phyloP scores from a whole-genome alignment of 2,329 filamentous ascomycete genomes.

The Diaporthe batatas region DNA sequence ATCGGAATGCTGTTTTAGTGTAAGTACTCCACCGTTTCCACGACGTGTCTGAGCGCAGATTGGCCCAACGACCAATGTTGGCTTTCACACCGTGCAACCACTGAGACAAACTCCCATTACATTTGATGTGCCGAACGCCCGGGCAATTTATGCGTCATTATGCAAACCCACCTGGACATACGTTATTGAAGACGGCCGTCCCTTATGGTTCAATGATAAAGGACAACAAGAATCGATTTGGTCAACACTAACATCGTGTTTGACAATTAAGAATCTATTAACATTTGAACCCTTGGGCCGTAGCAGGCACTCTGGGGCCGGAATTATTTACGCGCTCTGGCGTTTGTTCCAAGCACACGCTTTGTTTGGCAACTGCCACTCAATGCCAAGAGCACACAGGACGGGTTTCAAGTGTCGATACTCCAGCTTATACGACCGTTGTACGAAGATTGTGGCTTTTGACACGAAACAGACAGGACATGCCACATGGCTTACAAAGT shows the following conservation, averaged over 20 bases:
- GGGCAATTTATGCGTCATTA: not conserved
- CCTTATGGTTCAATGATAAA: not conserved
- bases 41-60: constrained; percentile 6
- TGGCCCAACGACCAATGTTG: not conserved
- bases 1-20: not conserved
- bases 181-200: not conserved
- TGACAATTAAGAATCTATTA: not conserved
- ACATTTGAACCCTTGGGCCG: not conserved
- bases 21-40: not conserved
- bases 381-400: not conserved
- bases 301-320: not conserved
- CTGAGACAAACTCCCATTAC: too few relatives aligned
- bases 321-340: not conserved
- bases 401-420: constrained; percentile 1
- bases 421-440: not conserved
- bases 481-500: not conserved
- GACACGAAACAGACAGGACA: not conserved
- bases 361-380: constrained; percentile 2
- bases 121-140: not conserved
- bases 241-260: not conserved
- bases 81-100: too few relatives aligned
- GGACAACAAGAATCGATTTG: not conserved
- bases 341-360: not conserved
- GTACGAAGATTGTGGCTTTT: constrained; percentile 11
- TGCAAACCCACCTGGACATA: too few relatives aligned